Evolutionary conservation across 768 basidiomycete species (phyloP).

Genomic region (Tricholoma hemisulphureum): DNA sequence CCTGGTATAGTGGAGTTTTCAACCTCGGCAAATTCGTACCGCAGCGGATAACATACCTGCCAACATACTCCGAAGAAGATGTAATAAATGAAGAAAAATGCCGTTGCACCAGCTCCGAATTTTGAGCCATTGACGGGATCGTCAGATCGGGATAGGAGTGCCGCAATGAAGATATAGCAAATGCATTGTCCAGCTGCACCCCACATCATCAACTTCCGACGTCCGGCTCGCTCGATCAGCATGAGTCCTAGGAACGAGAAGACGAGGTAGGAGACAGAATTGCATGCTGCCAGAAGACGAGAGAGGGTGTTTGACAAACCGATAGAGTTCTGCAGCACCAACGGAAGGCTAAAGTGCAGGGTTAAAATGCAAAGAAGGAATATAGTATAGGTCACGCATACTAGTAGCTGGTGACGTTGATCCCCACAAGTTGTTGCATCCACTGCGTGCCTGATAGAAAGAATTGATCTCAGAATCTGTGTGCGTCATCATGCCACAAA

Average conservation of each 20-base stretch:
- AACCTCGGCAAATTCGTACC: background rate
- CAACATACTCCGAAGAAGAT: slow-evolving; percentile 52
- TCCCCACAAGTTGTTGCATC: slow-evolving; percentile 53
- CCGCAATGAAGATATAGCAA: slow-evolving; percentile 46
- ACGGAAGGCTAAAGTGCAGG: slow-evolving; percentile 35
- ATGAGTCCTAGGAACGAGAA: slow-evolving; percentile 46
- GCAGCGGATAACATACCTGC: slow-evolving; percentile 37
- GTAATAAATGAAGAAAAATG: slow-evolving; percentile 51
- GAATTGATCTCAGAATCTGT: background rate
- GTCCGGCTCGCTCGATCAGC: slow-evolving; percentile 47
- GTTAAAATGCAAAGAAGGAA: background rate
- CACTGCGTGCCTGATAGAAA: slow-evolving; percentile 40
- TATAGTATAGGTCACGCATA: slow-evolving; percentile 17
- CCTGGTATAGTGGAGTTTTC: slow-evolving; percentile 23
- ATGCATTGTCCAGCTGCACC: slow-evolving; percentile 49
- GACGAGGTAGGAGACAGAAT: slow-evolving; percentile 48
- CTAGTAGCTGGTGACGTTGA: slow-evolving; percentile 55
- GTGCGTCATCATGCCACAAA: slow-evolving; percentile 11
- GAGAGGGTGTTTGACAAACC: slow-evolving; percentile 49
- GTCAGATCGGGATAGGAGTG: slow-evolving; percentile 36
- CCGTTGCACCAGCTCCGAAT: slow-evolving; percentile 44
- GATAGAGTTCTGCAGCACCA: slow-evolving; percentile 50
- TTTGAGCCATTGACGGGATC: slow-evolving; percentile 29
- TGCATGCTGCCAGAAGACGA: slow-evolving; percentile 49
- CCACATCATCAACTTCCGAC: slow-evolving; percentile 53